phyloP scores from a whole-genome alignment of 768 basidiomycete genomes.

The Heimioporus sp. region DNA sequence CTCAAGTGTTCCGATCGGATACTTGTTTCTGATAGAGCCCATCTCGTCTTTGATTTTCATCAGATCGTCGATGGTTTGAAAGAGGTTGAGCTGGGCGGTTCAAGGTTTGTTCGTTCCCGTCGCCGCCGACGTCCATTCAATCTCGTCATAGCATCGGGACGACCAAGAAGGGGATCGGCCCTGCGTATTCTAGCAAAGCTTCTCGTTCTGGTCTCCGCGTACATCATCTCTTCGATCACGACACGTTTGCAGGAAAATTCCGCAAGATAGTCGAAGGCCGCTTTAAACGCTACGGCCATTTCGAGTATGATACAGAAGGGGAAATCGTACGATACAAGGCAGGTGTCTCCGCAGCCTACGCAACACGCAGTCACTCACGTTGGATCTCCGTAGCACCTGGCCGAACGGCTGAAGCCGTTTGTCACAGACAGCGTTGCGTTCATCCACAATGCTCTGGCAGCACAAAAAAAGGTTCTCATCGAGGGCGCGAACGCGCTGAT shows the following conservation, averaged over 20 bases:
- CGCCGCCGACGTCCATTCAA: neutral
- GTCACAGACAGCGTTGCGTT: conserved; percentile 87
- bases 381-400: conserved; percentile 55
- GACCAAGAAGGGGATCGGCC: conserved; percentile 97
- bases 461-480: conserved; percentile 81
- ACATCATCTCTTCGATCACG: conserved; percentile 91
- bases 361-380: neutral
- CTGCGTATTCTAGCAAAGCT: conserved; percentile 96
- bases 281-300: conserved; percentile 96
- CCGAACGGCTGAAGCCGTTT: conserved; percentile 80
- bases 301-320: conserved; percentile 97
- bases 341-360: conserved; percentile 6
- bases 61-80: conserved; percentile 99
- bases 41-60: conserved; percentile 98
- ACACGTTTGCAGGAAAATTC: conserved; percentile 87
- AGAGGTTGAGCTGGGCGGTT: conserved; percentile 93
- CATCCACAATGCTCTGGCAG: conserved; percentile 74
- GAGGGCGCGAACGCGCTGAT: conserved; percentile 98
- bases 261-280: conserved; percentile 93
- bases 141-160: conserved; percentile 77
- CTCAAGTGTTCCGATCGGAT: conserved; percentile 81
- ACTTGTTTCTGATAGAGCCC: conserved; percentile 93
- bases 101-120: conserved; percentile 46
- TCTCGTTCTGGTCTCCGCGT: conserved; percentile 94
- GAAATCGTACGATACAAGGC: conserved; percentile 95